These are phyloP conservation scores for Tetrahymena thermophila DNA, from an alignment of 73 alveolate genomes.

Conservation along the genomic window DNA sequence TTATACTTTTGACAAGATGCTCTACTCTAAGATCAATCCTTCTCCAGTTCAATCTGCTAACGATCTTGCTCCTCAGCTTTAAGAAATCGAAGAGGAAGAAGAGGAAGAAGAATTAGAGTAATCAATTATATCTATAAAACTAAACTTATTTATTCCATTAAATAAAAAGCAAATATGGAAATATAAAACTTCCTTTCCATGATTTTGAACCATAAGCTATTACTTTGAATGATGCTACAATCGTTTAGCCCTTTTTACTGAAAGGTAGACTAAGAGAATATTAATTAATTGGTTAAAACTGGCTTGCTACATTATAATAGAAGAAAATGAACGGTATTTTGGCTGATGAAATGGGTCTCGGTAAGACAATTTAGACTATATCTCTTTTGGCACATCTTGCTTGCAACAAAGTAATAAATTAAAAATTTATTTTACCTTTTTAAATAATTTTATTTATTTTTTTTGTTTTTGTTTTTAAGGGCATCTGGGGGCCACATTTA, in stretches of 20 bases:
- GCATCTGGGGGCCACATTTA: constrained; percentile 99
- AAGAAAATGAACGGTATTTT: constrained; percentile 97
- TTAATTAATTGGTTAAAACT: constrained; percentile 93
- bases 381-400: constrained; percentile 90
- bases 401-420: constrained; percentile 46
- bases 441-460: background rate
- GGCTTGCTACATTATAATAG: constrained; percentile 97
- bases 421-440: background rate
- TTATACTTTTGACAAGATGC: background rate
- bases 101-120: constrained; percentile 10
- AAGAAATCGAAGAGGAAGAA: constrained; percentile 31
- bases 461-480: constrained; percentile 28
- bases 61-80: background rate
- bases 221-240: constrained; percentile 5
- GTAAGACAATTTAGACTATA: constrained; percentile 90
- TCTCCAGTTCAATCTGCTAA: background rate
- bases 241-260: constrained; percentile 74
- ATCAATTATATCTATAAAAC: background rate
- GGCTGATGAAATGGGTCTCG: constrained; percentile 99
- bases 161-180: background rate
- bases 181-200: background rate
- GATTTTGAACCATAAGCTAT: background rate
- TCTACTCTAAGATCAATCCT: background rate
- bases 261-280: constrained; percentile 88
- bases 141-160: background rate